Conservation (phyloP, 192 early-diverging fungal genomes). For the Thoreauomyces humboldtii region DNA sequence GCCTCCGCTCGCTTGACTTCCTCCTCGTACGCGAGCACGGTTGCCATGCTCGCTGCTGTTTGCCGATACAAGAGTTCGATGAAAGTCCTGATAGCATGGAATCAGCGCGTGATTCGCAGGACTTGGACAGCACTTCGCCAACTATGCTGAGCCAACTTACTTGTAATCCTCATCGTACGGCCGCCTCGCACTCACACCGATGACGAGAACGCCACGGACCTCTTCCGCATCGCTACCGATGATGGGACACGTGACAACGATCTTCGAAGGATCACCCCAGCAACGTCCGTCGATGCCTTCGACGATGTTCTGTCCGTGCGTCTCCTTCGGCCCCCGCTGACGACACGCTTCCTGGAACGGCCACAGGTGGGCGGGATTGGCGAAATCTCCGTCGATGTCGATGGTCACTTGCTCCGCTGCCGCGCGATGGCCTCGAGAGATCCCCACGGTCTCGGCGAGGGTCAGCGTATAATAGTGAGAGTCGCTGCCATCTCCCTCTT, state of each 20-base stretch:
- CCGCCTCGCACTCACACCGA: conserved; percentile 19
- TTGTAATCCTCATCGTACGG: conserved; percentile 24
- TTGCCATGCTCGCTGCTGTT: conserved; percentile 4
- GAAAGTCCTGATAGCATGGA: not conserved
- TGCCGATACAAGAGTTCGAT: conserved; percentile 28
- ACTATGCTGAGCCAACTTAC: not conserved
- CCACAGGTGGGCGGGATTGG: not conserved
- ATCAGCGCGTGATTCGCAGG: not conserved
- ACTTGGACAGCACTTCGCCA: too few species aligned
- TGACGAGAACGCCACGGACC: conserved; percentile 19
- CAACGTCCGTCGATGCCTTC: conserved; percentile 22
- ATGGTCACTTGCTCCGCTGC: conserved; percentile 6
- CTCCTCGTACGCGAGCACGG: conserved; percentile 13
- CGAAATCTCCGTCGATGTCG: conserved; percentile 3
- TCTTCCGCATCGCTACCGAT: conserved; percentile 16
- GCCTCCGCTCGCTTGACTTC: conserved; percentile 26
- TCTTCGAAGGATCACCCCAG: not conserved
- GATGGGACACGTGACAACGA: conserved; percentile 26
- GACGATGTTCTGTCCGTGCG: not conserved
- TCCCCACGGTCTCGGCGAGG: not conserved
- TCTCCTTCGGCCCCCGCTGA: not conserved
- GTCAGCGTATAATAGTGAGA: conserved; percentile 3
- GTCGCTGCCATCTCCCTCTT: not conserved
- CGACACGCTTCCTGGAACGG: conserved; percentile 18
- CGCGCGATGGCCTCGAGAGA: conserved; percentile 1